Percentiles rank a stretch among this genome's conserved stretches.
Evolutionary conservation across 345 rosid genomes (phyloP).

Genomic region (Brassica incana): DNA sequence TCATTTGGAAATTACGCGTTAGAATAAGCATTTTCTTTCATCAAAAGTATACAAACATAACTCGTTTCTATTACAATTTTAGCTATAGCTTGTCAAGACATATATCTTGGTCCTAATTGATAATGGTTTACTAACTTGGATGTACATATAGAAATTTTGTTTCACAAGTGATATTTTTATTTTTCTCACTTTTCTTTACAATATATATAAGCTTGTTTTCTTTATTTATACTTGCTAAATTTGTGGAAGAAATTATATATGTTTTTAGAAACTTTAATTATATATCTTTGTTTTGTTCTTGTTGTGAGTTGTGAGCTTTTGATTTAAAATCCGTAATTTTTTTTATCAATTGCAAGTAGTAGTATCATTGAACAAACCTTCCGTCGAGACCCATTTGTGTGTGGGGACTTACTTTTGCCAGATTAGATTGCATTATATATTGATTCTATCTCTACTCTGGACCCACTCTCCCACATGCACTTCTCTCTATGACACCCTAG

Average conservation of each 20-base stretch:
- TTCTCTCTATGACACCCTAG: constrained; percentile 4
- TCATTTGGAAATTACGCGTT: not conserved
- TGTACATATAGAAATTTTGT: not conserved
- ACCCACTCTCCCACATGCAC: constrained; percentile 43
- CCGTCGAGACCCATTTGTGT: constrained; percentile 33
- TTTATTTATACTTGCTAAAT: not conserved
- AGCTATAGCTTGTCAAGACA: not conserved
- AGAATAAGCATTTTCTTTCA: not conserved
- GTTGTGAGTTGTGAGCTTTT: constrained; percentile 32
- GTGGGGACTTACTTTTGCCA: constrained; percentile 38
- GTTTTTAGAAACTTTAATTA: not conserved
- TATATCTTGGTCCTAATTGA: not conserved
- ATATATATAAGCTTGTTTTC: not conserved
- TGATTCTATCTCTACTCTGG: constrained; percentile 17
- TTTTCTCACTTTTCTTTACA: not conserved
- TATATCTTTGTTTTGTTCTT: constrained; percentile 10
- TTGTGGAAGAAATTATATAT: not conserved
- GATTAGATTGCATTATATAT: constrained; percentile 32
- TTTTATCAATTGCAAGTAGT: constrained; percentile 25
- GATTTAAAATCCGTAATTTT: constrained; percentile 11
- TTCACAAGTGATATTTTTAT: not conserved
- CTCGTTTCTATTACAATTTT: not conserved
- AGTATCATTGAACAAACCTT: constrained; percentile 36
- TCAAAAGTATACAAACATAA: not conserved
- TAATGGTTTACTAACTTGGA: not conserved